Evolutionary conservation across 768 basidiomycete genomes (phyloP).

Genomic region (Fomitopsis pulvina): DNA sequence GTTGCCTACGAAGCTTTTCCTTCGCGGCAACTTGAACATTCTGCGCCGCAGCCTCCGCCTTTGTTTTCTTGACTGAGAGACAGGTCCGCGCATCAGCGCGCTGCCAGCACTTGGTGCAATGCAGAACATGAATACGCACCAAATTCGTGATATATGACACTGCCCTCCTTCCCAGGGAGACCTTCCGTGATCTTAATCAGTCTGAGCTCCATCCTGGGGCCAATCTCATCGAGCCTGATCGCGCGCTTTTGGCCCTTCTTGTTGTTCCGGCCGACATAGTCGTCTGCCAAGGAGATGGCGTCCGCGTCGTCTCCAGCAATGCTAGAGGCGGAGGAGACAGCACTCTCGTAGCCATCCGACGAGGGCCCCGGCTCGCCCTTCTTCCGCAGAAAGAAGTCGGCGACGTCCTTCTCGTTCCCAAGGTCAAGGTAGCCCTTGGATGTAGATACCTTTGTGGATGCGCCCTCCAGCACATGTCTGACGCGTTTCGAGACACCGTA

Average conservation of each 20-base stretch:
- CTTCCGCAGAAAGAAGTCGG: constrained; percentile 84
- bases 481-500: constrained; percentile 92
- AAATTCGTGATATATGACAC: constrained; percentile 91
- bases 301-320: constrained; percentile 79
- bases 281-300: constrained; percentile 79
- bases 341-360: constrained; percentile 69
- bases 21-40: constrained; percentile 74
- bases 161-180: constrained; percentile 87
- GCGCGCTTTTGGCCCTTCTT: constrained; percentile 87
- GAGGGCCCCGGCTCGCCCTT: constrained; percentile 51
- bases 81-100: neutral
- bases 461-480: constrained; percentile 74
- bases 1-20: constrained; percentile 65
- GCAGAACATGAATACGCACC: constrained; percentile 43
- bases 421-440: constrained; percentile 61
- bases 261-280: constrained; percentile 95
- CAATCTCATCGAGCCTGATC: constrained; percentile 88
- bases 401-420: constrained; percentile 87
- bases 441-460: constrained; percentile 28
- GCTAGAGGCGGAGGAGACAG: constrained; percentile 76
- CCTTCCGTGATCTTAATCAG: constrained; percentile 95
- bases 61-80: constrained; percentile 90
- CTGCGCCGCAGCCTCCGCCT: constrained; percentile 59
- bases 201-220: constrained; percentile 89
- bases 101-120: neutral